Evolutionary conservation across 2,329 filamentous ascomycete genomes (phyloP).

Genomic region (Pyricularia pennisetigena): DNA sequence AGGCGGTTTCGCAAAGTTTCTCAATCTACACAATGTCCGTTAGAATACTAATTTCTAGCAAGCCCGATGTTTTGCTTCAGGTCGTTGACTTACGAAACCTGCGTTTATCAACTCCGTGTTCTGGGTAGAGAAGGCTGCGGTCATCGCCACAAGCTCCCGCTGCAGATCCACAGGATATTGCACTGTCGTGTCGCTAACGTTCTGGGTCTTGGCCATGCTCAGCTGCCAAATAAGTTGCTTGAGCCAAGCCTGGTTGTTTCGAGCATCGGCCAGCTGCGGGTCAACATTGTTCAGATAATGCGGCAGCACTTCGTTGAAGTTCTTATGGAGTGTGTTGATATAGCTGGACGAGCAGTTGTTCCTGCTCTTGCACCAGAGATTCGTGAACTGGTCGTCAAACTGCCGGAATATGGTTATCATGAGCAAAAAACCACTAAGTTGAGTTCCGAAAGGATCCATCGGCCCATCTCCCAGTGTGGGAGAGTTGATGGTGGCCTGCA

Average conservation of each 20-base stretch:
- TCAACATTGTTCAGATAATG: constrained; percentile 41
- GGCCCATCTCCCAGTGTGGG: constrained; percentile 53
- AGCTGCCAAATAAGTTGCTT: constrained; percentile 56
- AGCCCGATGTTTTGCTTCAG: not conserved
- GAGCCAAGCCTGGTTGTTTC: constrained; percentile 54
- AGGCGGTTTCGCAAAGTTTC: constrained; percentile 70
- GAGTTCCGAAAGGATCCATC: constrained; percentile 40
- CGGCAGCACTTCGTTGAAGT: constrained; percentile 46
- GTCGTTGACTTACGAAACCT: constrained; percentile 50
- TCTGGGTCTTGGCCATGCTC: constrained; percentile 29
- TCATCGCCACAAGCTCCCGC: constrained; percentile 55
- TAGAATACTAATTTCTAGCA: not conserved
- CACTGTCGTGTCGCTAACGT: constrained; percentile 39
- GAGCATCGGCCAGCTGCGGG: constrained; percentile 42
- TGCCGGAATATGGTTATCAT: constrained; percentile 54
- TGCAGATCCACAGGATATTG: constrained; percentile 54
- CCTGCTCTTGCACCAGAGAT: constrained; percentile 57
- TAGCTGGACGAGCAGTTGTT: constrained; percentile 46
- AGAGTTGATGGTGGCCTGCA: constrained; percentile 59
- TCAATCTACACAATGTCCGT: constrained; percentile 45
- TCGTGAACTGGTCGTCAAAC: constrained; percentile 55
- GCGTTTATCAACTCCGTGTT: constrained; percentile 68
- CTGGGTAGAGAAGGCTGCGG: constrained; percentile 60
- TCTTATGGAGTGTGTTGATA: constrained; percentile 49
- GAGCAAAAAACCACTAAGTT: constrained; percentile 46